These are phyloP conservation scores for Ogataea kodamae DNA, from an alignment of 805 yeast genomes.

Conservation along the genomic window DNA sequence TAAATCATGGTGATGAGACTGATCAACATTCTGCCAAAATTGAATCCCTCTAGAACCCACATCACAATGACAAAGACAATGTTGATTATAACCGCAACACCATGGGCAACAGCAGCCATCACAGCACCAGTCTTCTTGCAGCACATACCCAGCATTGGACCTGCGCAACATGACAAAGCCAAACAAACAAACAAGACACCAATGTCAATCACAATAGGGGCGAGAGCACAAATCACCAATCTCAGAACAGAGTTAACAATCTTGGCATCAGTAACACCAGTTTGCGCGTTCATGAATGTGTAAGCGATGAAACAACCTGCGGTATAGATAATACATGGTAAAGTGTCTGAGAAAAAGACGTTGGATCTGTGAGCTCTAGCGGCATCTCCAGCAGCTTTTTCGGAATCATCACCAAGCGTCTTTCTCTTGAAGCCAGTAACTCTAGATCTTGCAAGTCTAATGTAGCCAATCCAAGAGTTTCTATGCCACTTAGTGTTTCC, in stretches of 20 bases:
- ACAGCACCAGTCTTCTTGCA: constrained; percentile 97
- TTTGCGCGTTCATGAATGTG: constrained; percentile 80
- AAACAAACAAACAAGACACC: constrained; percentile 78
- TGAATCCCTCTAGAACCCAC: constrained; percentile 97
- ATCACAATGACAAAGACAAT: constrained; percentile 85
- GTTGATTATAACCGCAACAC: constrained; percentile 86
- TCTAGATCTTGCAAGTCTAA: constrained; percentile 79
- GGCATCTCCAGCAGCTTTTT: constrained; percentile 80
- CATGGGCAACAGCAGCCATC: constrained; percentile 94
- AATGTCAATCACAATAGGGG: constrained; percentile 85
- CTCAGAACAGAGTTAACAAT: constrained; percentile 68
- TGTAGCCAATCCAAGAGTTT: constrained; percentile 85
- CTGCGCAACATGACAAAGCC: constrained; percentile 92
- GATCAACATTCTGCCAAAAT: constrained; percentile 78
- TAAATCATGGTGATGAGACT: constrained; percentile 84
- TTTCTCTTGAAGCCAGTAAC: constrained; percentile 80
- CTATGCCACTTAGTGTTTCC: constrained; percentile 88
- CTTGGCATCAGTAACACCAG: constrained; percentile 60
- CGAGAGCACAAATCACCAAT: constrained; percentile 76
- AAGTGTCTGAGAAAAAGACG: constrained; percentile 62
- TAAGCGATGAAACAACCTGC: constrained; percentile 79
- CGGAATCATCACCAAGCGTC: constrained; percentile 72
- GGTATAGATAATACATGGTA: constrained; percentile 69
- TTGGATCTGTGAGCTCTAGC: constrained; percentile 79
- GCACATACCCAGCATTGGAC: constrained; percentile 91